Percentiles rank a stretch among this genome's conserved stretches.
Evolutionary conservation across 176 grass and related monocot species (phyloP).

Genomic region (Oryza glaberrima): DNA sequence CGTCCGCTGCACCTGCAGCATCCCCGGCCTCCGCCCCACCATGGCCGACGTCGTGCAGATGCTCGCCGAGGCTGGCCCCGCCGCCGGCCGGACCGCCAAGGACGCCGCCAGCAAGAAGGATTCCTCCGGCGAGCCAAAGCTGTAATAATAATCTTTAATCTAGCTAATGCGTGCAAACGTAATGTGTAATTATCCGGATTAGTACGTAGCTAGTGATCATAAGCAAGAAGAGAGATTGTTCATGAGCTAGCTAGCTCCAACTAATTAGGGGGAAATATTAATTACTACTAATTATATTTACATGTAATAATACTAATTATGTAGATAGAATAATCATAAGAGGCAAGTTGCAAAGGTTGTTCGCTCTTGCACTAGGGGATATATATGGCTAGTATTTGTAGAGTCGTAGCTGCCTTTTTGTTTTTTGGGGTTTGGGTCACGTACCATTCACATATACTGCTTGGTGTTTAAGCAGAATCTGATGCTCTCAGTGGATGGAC

Average conservation of each 20-base stretch:
- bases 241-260: not conserved
- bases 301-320: not conserved
- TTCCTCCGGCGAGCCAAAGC: constrained; percentile 19
- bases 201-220: not conserved
- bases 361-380: constrained; percentile 39
- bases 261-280: constrained; percentile 11
- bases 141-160: not conserved
- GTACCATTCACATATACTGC: constrained; percentile 43
- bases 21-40: constrained; percentile 61
- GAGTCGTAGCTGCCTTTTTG: constrained; percentile 1
- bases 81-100: constrained; percentile 40
- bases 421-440: constrained; percentile 35
- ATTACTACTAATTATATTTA: not conserved
- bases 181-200: not conserved
- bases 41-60: constrained; percentile 98
- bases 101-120: constrained; percentile 6
- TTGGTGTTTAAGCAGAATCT: constrained; percentile 99
- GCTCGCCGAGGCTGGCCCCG: constrained; percentile 61
- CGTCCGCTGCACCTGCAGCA: constrained; percentile 81
- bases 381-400: constrained; percentile 5
- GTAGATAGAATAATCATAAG: constrained; percentile 18
- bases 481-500: constrained; percentile 63
- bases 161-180: not conserved
- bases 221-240: not conserved
- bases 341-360: constrained; percentile 50